These are phyloP conservation scores for Mycotypha africana DNA, from an alignment of 371 early-diverging fungal species.

Conservation along the genomic window DNA sequence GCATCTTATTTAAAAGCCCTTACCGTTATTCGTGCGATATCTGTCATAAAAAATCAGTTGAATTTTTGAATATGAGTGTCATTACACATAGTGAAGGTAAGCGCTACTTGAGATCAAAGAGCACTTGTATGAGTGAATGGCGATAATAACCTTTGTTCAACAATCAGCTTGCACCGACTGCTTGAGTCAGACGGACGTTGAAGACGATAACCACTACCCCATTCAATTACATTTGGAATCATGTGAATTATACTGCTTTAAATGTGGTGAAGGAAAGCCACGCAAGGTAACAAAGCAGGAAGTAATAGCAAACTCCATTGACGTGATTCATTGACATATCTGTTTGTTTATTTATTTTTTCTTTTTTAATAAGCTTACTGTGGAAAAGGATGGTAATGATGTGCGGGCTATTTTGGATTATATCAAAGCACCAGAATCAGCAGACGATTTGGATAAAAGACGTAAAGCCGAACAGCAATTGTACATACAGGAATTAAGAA, in stretches of 20 bases:
- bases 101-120: no score
- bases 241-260: constrained; percentile 21
- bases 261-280: constrained; percentile 11
- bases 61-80: constrained; percentile 18
- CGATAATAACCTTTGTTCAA: no score
- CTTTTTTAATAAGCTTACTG: not conserved
- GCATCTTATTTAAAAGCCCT: constrained; percentile 16
- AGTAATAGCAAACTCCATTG: no score
- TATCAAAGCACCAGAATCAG: constrained; percentile 16
- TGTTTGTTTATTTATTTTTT: not conserved
- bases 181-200: no score
- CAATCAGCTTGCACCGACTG: no score
- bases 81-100: constrained; percentile 21
- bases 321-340: not conserved
- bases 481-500: constrained; percentile 39
- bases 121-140: no score
- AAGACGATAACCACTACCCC: constrained; percentile 13
- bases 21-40: constrained; percentile 18
- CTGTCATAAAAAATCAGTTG: constrained; percentile 18
- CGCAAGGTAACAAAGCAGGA: constrained; percentile 12
- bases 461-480: constrained; percentile 37
- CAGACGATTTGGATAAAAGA: constrained; percentile 29
- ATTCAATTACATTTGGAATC: constrained; percentile 24
- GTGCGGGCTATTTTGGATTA: not conserved
- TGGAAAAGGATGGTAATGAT: not conserved